Evolutionary conservation across 2,329 filamentous ascomycete species (phyloP).

Genomic region (Paracoccidioides lutzii): DNA sequence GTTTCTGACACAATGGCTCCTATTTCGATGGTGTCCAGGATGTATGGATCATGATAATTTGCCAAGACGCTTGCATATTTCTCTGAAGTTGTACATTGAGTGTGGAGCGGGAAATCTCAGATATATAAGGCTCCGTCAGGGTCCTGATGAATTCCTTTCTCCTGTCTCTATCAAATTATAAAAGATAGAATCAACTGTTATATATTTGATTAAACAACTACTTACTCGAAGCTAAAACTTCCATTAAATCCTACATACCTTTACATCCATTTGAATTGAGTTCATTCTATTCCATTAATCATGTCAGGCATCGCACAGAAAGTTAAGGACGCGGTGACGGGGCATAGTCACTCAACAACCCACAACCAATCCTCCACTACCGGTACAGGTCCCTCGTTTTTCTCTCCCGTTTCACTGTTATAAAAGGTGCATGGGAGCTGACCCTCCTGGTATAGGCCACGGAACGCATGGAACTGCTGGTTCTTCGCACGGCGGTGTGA

Average conservation of each 20-base stretch:
- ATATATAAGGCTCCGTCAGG: neutral
- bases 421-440: neutral
- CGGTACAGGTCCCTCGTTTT: neutral
- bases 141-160: neutral
- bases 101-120: neutral
- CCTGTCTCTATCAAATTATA: neutral
- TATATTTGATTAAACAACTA: too few relatives aligned
- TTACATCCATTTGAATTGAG: neutral
- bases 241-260: too few relatives aligned
- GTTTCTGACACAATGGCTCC: neutral
- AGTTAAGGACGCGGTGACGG: constrained; percentile 34
- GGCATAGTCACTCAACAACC: constrained; percentile 16
- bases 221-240: too few relatives aligned
- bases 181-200: too few relatives aligned
- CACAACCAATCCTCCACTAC: constrained; percentile 7
- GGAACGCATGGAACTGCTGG: too few relatives aligned
- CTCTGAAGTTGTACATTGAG: neutral
- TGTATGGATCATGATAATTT: neutral
- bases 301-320: constrained; percentile 38
- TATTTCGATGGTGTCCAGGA: neutral
- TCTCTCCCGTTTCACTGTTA: neutral
- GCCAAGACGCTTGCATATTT: neutral
- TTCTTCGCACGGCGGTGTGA: too few relatives aligned
- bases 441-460: neutral
- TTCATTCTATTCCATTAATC: neutral